Conservation (phyloP, 2,329 filamentous ascomycete species). For the Ophiostoma piceae region DNA sequence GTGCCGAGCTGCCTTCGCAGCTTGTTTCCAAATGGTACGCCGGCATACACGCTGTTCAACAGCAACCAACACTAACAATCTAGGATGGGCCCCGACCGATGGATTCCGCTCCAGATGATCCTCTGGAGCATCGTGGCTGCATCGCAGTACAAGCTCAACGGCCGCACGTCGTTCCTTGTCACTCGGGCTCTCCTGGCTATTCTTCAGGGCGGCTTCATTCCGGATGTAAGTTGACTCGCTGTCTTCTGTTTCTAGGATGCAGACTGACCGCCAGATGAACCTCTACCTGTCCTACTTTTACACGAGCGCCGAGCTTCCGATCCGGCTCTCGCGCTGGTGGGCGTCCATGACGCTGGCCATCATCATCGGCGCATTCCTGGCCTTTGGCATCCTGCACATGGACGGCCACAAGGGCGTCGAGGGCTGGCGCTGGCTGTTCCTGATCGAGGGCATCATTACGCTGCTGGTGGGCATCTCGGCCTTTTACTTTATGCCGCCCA, state of each 20-base stretch:
- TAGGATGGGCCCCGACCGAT: slow-evolving; percentile 49
- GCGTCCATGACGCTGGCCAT: slow-evolving; percentile 39
- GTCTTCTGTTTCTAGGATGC: not conserved
- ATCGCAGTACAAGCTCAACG: slow-evolving; percentile 2
- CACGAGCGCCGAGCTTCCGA: slow-evolving; percentile 38
- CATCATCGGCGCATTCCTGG: slow-evolving; percentile 38
- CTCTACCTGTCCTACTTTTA: slow-evolving; percentile 39
- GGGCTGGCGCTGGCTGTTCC: slow-evolving; percentile 48
- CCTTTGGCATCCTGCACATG: slow-evolving; percentile 40
- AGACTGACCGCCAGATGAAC: not conserved
- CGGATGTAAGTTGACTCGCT: not conserved
- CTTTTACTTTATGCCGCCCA: slow-evolving; percentile 51
- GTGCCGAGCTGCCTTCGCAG: slow-evolving; percentile 56
- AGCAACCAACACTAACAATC: not conserved
- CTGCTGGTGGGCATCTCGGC: slow-evolving; percentile 48
- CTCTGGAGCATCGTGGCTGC: slow-evolving; percentile 52
- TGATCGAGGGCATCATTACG: slow-evolving; percentile 49
- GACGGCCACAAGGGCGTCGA: slow-evolving; percentile 35
- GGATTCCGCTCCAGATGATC: slow-evolving; percentile 56
- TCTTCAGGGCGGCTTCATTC: not conserved
- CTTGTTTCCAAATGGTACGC: slow-evolving; percentile 49
- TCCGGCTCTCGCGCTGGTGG: slow-evolving; percentile 41
- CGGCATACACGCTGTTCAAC: not conserved
- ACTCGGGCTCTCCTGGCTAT: slow-evolving; percentile 24
- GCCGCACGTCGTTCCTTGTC: slow-evolving; percentile 39